Percentiles rank a stretch among this genome's conserved stretches.
phyloP scores from a whole-genome alignment of 2,329 filamentous ascomycete genomes.

The Colletotrichum sp. region DNA sequence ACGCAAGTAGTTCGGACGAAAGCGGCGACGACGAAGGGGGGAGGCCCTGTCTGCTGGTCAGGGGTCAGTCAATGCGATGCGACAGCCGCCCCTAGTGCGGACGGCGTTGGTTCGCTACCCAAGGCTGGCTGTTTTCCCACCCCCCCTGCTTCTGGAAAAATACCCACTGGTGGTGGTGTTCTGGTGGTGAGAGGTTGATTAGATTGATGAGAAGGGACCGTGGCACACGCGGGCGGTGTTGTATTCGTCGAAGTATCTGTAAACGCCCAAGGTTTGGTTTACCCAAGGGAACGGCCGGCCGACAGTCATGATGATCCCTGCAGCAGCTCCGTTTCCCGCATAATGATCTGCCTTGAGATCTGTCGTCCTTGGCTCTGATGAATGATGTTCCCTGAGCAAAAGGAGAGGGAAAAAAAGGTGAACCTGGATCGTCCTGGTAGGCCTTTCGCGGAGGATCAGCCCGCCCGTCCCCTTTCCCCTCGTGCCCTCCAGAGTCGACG shows the following conservation, averaged over 20 bases:
- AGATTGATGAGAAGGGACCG: not conserved
- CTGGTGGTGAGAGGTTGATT: conserved; percentile 19
- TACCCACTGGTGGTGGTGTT: conserved; percentile 7
- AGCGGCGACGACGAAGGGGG: not conserved
- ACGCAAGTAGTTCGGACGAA: conserved; percentile 20
- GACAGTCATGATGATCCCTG: conserved; percentile 3
- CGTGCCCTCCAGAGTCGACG: not conserved
- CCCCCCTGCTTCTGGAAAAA: conserved; percentile 6
- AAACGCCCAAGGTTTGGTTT: conserved; percentile 2
- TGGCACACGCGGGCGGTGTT: not conserved
- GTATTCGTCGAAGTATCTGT: not conserved
- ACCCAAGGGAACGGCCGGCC: not conserved
- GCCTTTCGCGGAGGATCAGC: conserved; percentile 5
- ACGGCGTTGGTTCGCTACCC: not conserved
- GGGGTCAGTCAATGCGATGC: conserved; percentile 20
- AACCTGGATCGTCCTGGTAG: not conserved
- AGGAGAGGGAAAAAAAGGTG: not conserved
- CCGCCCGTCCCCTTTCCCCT: not conserved
- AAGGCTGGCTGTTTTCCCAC: not conserved
- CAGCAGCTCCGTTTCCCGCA: not conserved
- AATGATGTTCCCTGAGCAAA: not conserved
- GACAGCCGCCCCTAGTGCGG: conserved; percentile 15
- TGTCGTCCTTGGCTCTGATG: not conserved
- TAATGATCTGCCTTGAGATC: conserved; percentile 2
- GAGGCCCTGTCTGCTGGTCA: conserved; percentile 4